Evolutionary conservation across 2,329 filamentous ascomycete genomes (phyloP).

Genomic region (Gnomoniopsis smithogilvyi): DNA sequence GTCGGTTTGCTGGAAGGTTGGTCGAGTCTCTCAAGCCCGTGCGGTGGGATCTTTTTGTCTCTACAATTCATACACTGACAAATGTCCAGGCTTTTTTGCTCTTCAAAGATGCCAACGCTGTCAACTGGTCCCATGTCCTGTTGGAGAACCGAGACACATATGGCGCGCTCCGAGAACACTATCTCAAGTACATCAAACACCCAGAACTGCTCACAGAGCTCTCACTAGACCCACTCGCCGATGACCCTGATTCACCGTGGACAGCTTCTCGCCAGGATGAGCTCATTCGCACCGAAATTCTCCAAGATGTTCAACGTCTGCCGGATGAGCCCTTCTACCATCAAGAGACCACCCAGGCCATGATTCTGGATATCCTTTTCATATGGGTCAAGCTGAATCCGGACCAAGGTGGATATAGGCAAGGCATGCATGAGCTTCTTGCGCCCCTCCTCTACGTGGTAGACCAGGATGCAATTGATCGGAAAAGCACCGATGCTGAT

Average conservation of each 20-base stretch:
- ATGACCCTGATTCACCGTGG: constrained; percentile 82
- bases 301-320: constrained; percentile 90
- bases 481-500: constrained; percentile 29
- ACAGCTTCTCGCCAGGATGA: constrained; percentile 83
- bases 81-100: constrained; percentile 69
- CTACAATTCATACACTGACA: constrained; percentile 14
- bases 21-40: not conserved
- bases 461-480: constrained; percentile 73
- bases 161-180: constrained; percentile 65
- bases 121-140: constrained; percentile 67
- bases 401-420: constrained; percentile 82
- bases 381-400: constrained; percentile 93
- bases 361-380: constrained; percentile 86
- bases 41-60: not conserved
- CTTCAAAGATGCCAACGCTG: constrained; percentile 62
- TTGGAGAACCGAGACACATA: constrained; percentile 72
- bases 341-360: constrained; percentile 70
- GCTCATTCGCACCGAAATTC: constrained; percentile 78
- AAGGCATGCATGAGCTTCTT: constrained; percentile 96
- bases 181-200: constrained; percentile 78
- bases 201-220: constrained; percentile 73
- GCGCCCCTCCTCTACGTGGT: constrained; percentile 86
- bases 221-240: constrained; percentile 77
- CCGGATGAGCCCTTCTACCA: constrained; percentile 92
- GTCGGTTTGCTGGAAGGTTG: constrained; percentile 83